Conservation (phyloP, 106 monocot species). For the Allium fistulosum region DNA sequence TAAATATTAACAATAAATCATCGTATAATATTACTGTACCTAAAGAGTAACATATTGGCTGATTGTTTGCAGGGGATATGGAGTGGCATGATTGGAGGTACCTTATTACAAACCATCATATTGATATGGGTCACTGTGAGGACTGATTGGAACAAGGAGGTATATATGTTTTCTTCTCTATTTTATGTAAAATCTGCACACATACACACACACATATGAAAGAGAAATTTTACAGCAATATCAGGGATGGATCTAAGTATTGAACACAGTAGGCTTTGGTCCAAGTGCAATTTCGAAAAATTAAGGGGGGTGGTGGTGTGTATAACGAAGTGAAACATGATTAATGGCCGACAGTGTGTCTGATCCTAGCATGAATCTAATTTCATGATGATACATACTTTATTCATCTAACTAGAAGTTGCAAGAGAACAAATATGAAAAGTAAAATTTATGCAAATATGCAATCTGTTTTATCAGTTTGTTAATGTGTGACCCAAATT, state of each 20-base stretch:
- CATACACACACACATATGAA: too few species aligned
- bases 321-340: neutral
- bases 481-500: neutral
- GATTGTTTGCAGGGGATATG: slow-evolving; percentile 54
- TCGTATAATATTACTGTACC: neutral
- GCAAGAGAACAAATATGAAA: neutral
- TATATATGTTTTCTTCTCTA: slow-evolving; percentile 9
- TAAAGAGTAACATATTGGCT: neutral
- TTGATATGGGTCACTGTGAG: slow-evolving; percentile 59
- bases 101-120: slow-evolving; percentile 57
- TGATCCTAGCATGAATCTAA: neutral
- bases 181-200: neutral
- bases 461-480: neutral
- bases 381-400: neutral
- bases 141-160: slow-evolving; percentile 81
- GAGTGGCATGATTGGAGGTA: slow-evolving; percentile 71
- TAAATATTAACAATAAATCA: neutral
- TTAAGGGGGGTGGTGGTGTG: too few species aligned
- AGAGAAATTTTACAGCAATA: too few species aligned
- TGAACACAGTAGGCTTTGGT: too few species aligned
- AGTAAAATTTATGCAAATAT: too few species aligned
- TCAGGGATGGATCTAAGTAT: too few species aligned
- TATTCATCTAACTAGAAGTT: neutral
- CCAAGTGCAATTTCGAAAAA: too few species aligned
- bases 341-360: neutral